These are phyloP conservation scores for Rubus idaeus DNA, from an alignment of 306 rosid genomes.

Conservation along the genomic window DNA sequence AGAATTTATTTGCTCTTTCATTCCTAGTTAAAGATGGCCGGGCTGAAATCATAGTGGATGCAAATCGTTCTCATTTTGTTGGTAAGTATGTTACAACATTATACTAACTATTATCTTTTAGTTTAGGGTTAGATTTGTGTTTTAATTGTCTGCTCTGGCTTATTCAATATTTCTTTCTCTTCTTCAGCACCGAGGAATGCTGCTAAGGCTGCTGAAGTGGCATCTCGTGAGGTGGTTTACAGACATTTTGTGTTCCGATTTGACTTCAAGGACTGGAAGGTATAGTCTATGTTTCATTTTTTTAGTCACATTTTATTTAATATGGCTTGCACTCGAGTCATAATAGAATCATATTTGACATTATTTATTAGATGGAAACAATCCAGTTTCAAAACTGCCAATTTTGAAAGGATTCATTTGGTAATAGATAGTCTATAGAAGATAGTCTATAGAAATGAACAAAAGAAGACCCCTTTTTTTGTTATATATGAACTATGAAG, in stretches of 20 bases:
- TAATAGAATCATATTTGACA: background rate
- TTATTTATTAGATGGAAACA: background rate
- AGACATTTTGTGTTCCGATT: constrained; percentile 77
- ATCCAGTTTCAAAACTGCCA: background rate
- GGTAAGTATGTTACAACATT: constrained; percentile 42
- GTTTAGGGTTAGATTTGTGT: background rate
- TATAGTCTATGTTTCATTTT: constrained; percentile 14
- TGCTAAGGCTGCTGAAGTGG: constrained; percentile 46
- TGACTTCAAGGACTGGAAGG: constrained; percentile 90
- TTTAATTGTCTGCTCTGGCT: background rate
- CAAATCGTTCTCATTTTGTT: constrained; percentile 57
- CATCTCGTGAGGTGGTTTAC: constrained; percentile 52
- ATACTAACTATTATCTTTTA: background rate
- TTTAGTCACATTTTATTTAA: background rate
- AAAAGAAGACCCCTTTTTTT: background rate
- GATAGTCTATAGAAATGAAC: background rate
- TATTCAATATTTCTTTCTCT: constrained; percentile 8
- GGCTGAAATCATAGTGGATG: constrained; percentile 54
- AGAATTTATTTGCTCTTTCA: constrained; percentile 77
- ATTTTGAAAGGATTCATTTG: background rate
- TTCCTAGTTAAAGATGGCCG: constrained; percentile 88
- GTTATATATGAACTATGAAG: background rate
- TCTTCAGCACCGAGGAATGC: constrained; percentile 77
- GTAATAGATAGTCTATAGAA: background rate
- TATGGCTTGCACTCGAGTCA: background rate